Percentiles rank a stretch among this genome's conserved stretches.
phyloP scores from a whole-genome alignment of 306 rosid species.

The Casuarina glauca region DNA sequence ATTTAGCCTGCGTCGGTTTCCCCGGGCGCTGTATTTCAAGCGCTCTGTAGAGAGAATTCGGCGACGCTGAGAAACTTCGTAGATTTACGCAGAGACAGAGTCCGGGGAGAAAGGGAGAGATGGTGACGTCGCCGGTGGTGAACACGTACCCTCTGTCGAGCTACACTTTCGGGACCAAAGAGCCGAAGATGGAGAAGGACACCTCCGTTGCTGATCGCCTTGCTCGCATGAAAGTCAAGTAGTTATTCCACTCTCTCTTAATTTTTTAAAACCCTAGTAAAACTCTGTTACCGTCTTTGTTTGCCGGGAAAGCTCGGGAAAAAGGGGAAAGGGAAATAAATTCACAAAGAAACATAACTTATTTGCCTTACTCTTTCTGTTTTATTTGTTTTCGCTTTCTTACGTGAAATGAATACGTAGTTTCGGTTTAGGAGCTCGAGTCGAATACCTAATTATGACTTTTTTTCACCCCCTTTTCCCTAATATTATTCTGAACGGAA shows the following conservation, averaged over 20 bases:
- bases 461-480: background rate
- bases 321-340: background rate
- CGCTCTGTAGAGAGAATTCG: background rate
- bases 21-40: background rate
- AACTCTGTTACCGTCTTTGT: background rate
- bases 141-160: slow-evolving; percentile 95
- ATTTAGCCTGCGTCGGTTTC: slow-evolving; percentile 1
- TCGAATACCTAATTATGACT: background rate
- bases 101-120: slow-evolving; percentile 24
- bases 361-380: background rate
- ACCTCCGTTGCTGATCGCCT: slow-evolving; percentile 99
- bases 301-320: background rate
- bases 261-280: slow-evolving; percentile 47
- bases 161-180: slow-evolving; percentile 99
- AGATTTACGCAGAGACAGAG: background rate
- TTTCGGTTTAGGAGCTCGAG: background rate
- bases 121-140: slow-evolving; percentile 82
- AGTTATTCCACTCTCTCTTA: background rate
- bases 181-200: slow-evolving; percentile 99
- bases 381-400: background rate
- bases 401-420: background rate
- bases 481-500: background rate
- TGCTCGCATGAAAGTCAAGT: slow-evolving; percentile 99
- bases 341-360: background rate
- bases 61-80: background rate